Conservation (phyloP, 495 filamentous ascomycete genomes). For the Melanomma pulvis-pyrius region DNA sequence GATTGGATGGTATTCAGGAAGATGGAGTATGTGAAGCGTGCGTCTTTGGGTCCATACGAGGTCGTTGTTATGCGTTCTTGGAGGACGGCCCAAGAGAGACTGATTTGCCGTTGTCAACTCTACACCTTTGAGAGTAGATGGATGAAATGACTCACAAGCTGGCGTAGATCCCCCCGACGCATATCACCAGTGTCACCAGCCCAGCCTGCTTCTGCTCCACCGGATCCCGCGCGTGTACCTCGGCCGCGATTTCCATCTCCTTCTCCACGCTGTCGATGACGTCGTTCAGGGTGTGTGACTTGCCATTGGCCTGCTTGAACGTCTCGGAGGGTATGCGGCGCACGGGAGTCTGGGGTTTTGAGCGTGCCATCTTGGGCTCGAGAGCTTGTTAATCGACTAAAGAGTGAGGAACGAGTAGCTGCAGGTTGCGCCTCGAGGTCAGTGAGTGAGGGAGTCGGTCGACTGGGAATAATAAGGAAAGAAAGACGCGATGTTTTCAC, state of each 20-base stretch:
- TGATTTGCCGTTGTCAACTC: conserved; percentile 44
- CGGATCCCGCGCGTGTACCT: conserved; percentile 22
- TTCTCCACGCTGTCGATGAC: conserved; percentile 12
- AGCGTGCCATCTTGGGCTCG: conserved; percentile 31
- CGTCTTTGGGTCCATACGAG: conserved; percentile 65
- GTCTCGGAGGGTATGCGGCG: conserved; percentile 37
- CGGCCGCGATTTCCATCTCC: conserved; percentile 12
- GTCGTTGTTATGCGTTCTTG: conserved; percentile 98
- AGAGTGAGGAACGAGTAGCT: not conserved
- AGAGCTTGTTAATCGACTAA: not conserved
- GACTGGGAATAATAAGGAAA: not conserved
- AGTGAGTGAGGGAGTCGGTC: not conserved
- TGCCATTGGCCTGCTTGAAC: conserved; percentile 34
- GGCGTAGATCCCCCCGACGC: conserved; percentile 90
- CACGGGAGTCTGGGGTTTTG: conserved; percentile 22
- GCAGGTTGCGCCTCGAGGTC: not conserved
- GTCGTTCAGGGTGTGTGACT: conserved; percentile 9
- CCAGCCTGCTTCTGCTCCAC: conserved; percentile 52
- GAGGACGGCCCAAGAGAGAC: conserved; percentile 91
- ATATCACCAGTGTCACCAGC: conserved; percentile 74
- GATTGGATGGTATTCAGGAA: conserved; percentile 97
- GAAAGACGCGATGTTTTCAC: not conserved
- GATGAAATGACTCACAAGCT: conserved; percentile 71
- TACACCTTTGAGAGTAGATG: not conserved
- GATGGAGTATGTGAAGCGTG: conserved; percentile 85